A percentile compares a stretch with the other conserved stretches of the same genome.
These are phyloP conservation scores for Salix udensis DNA, from an alignment of 345 rosid species.

Conservation along the genomic window DNA sequence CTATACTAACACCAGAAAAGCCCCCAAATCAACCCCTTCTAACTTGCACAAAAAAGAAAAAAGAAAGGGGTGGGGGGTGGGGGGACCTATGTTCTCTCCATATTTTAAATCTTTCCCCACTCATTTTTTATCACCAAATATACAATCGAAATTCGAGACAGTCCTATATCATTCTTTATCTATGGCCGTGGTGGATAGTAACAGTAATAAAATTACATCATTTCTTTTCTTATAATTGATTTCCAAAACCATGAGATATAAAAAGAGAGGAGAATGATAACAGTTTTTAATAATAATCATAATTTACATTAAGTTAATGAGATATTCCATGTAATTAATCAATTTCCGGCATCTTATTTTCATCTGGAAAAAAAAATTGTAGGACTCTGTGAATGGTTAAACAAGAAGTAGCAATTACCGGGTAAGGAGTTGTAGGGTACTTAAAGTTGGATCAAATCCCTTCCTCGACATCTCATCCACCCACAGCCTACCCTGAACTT, in stretches of 20 bases:
- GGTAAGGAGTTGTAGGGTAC: conserved; percentile 1
- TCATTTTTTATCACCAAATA: background rate
- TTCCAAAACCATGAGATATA: background rate
- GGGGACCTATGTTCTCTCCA: background rate
- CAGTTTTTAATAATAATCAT: background rate
- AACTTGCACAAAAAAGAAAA: background rate
- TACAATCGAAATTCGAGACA: background rate
- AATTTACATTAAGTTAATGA: background rate
- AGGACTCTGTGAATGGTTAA: background rate
- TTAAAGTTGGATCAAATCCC: conserved; percentile 22
- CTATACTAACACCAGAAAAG: no score
- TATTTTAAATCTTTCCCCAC: background rate
- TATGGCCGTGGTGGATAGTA: background rate
- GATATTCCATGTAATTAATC: conserved; percentile 2
- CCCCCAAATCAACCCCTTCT: background rate
- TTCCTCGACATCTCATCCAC: conserved; percentile 28
- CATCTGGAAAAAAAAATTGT: background rate
- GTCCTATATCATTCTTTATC: background rate
- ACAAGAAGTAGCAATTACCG: background rate
- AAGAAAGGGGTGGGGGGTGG: no score
- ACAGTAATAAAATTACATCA: background rate
- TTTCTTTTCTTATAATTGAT: conserved; percentile 3
- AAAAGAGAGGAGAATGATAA: background rate
- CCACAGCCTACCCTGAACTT: conserved; percentile 38
- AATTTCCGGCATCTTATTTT: background rate